phyloP scores from a whole-genome alignment of 345 rosid species.

The Salix caprea region DNA sequence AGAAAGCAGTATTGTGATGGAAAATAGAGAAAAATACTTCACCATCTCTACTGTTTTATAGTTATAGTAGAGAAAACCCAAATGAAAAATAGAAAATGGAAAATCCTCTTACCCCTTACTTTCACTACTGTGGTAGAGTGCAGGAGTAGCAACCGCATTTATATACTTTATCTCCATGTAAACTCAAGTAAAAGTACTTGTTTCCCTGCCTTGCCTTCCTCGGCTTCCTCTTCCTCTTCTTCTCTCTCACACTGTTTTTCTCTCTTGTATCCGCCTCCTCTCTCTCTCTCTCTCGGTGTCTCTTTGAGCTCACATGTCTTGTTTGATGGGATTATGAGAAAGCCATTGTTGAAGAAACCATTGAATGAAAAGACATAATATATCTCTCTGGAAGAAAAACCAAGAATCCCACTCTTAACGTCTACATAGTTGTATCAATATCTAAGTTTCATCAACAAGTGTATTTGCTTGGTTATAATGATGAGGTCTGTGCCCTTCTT shows the following conservation, averaged over 20 bases:
- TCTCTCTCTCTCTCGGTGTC: neutral
- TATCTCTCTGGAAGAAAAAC: neutral
- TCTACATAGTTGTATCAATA: neutral
- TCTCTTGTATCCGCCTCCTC: neutral
- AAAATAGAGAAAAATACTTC: too few species aligned
- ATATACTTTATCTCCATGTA: neutral
- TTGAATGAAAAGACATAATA: neutral
- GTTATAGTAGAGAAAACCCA: neutral
- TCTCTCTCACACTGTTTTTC: neutral
- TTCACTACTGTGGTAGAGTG: neutral
- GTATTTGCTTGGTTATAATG: slow-evolving; percentile 10
- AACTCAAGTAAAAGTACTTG: neutral
- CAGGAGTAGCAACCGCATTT: neutral
- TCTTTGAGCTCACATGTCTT: slow-evolving; percentile 1
- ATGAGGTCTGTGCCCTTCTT: slow-evolving; percentile 13
- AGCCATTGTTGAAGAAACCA: neutral
- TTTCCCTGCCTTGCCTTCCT: neutral
- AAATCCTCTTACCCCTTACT: neutral
- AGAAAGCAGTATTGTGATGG: neutral
- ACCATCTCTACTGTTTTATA: too few species aligned
- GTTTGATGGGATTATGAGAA: neutral
- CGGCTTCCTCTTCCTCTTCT: neutral
- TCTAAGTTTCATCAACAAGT: neutral
- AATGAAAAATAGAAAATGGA: neutral
- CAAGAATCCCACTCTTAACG: neutral